Evolutionary conservation across 768 basidiomycete species (phyloP), one percentile per base, ranked within the genome.

Genomic region (Pholiota molesta): DNA sequence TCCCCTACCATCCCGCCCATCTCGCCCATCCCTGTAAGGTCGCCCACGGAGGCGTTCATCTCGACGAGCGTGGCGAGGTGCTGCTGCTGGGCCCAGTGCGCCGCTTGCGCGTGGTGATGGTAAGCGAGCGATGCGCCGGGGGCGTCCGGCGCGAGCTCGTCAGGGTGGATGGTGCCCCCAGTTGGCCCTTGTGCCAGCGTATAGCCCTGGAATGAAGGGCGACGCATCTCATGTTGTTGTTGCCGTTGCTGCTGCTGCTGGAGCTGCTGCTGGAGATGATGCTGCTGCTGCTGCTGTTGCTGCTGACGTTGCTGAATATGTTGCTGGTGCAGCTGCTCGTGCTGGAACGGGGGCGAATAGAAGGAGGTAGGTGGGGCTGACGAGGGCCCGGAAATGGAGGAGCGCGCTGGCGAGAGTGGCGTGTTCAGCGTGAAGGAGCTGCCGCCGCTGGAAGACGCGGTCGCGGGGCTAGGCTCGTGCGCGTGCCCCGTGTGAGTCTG

Each of bases 121-220:
- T 58, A 51, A 40, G 69, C 61, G 52, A 71, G 62, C 9, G 69
- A 68, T 11, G 68, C 67, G 35, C 58, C 64, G 58, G 68, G 61
- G 57, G 65, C 42, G 31, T 52, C 33, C 37, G 73, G 71, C 52
- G 71, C 69, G 26, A 71, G 66, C 40, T 71, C 71, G 29, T 72
- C 65, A 26, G 72, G 71, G 57, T 69, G 70, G 21, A 73, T 68
- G 31, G 68, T 69, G 39, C 59, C 65, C 51, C 57, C 65, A 39
- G 60, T 62, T 23, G 61, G 61, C 5, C 14, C 35, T 9, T 37
- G 35, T 6, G 35, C 35, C 11, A 37, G 35, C 35, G 47, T 13
- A 26, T 49, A 49, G 47, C 23, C 11, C 54, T 60, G 55, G 65
- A 63, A 64, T 26, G 60, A 45, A 28, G 57, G 56, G 26, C 60